These are phyloP conservation scores for Solanum piurae DNA, from an alignment of 257 asterid genomes.

Conservation along the genomic window DNA sequence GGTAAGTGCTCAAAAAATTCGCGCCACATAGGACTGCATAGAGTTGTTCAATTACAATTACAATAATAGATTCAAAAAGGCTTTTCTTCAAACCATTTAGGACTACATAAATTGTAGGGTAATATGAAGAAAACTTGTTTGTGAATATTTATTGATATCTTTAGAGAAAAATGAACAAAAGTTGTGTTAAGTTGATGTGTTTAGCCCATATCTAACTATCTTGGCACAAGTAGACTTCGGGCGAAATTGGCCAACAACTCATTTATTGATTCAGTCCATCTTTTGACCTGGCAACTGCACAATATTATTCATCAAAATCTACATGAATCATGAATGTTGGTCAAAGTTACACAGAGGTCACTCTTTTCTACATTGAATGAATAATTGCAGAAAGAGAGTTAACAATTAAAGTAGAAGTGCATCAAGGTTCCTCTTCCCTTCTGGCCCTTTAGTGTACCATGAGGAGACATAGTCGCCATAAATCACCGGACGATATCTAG, in stretches of 20 bases:
- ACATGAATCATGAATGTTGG: neutral
- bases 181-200: neutral
- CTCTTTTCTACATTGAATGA: neutral
- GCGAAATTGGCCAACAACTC: neutral
- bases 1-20: neutral
- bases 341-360: neutral
- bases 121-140: neutral
- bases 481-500: slow-evolving; percentile 45
- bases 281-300: neutral
- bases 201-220: neutral
- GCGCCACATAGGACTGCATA: neutral
- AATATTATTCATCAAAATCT: neutral
- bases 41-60: neutral
- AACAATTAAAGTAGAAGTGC: slow-evolving; percentile 39
- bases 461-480: slow-evolving; percentile 71
- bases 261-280: neutral
- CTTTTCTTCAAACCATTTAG: neutral
- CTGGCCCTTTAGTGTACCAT: slow-evolving; percentile 91
- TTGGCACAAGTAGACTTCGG: neutral
- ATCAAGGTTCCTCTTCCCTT: slow-evolving; percentile 72
- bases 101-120: neutral
- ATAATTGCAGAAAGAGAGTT: neutral
- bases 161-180: neutral
- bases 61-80: neutral
- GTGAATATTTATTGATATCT: neutral